Percentiles rank a stretch among this genome's conserved stretches.
Conservation (phyloP, 768 basidiomycete species). For the Russula vinacea region DNA sequence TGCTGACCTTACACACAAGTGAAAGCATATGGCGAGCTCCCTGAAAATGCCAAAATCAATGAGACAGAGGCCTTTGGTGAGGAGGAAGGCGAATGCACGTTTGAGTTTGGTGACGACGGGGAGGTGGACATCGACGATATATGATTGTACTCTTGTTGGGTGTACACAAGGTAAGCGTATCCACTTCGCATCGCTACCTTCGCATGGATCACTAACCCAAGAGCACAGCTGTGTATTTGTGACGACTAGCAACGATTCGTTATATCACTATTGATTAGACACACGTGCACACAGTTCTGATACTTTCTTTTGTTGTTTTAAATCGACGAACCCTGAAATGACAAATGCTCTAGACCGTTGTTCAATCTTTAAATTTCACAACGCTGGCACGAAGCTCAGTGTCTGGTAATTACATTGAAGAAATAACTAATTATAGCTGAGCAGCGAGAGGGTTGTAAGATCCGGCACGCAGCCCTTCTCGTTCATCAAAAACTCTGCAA, state of each 20-base stretch:
- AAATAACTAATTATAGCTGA: not conserved
- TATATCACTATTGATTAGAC: conserved; percentile 28
- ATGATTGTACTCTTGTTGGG: conserved; percentile 40
- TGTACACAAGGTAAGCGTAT: conserved; percentile 30
- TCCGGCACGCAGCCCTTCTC: conserved; percentile 76
- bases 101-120: conserved; percentile 87
- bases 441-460: conserved; percentile 52
- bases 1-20: conserved; percentile 46
- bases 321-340: not conserved
- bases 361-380: not conserved
- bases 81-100: conserved; percentile 84
- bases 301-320: not conserved
- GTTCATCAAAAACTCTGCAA: conserved; percentile 63
- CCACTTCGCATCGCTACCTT: not conserved
- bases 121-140: conserved; percentile 91
- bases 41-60: conserved; percentile 94
- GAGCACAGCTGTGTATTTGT: conserved; percentile 24
- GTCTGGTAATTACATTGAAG: not conserved
- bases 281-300: conserved; percentile 16
- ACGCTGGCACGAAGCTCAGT: not conserved
- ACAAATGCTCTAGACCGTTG: not conserved
- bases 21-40: conserved; percentile 97
- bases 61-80: conserved; percentile 93
- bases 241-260: conserved; percentile 21
- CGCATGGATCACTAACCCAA: not conserved